These are phyloP conservation scores for Leccinum huronense DNA, from an alignment of 1,284 basidiomycete species.

Conservation along the genomic window DNA sequence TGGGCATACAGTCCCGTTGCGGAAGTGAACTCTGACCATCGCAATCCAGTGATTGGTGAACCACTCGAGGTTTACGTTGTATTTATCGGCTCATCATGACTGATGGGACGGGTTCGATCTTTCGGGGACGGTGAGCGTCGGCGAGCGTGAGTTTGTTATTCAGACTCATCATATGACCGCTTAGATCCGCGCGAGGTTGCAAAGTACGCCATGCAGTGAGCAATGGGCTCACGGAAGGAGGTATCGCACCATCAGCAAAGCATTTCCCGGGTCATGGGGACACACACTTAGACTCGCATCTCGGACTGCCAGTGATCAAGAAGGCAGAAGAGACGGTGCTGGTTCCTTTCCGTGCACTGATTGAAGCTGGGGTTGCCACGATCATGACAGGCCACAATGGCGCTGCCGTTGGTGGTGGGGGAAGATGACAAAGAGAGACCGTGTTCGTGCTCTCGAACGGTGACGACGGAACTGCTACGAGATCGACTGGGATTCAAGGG, in stretches of 20 bases:
- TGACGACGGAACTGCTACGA: slow-evolving; percentile 55
- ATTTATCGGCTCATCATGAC: slow-evolving; percentile 3
- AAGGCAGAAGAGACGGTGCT: slow-evolving; percentile 54
- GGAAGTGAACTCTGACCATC: slow-evolving; percentile 64
- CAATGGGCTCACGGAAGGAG: slow-evolving; percentile 45
- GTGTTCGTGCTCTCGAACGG: slow-evolving; percentile 51
- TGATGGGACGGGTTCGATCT: slow-evolving; percentile 56
- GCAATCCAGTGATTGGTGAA: slow-evolving; percentile 69
- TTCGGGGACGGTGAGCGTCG: slow-evolving; percentile 59
- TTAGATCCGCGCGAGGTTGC: slow-evolving; percentile 55
- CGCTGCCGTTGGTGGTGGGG: slow-evolving; percentile 53
- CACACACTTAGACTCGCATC: slow-evolving; percentile 67
- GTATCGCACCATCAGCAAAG: slow-evolving; percentile 60
- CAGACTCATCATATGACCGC: not conserved
- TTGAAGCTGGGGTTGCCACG: slow-evolving; percentile 44
- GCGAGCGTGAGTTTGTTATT: not conserved
- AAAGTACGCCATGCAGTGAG: slow-evolving; percentile 48
- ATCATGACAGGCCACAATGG: slow-evolving; percentile 75
- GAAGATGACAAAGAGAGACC: slow-evolving; percentile 49
- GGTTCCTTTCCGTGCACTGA: slow-evolving; percentile 53
- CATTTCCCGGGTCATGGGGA: slow-evolving; percentile 76
- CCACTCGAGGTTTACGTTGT: not conserved
- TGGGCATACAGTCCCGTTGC: slow-evolving; percentile 71
- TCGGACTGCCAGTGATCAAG: slow-evolving; percentile 59
- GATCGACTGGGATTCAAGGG: slow-evolving; percentile 49